Conservation (phyloP, 331 rosid species). For the Saraca asoca region DNA sequence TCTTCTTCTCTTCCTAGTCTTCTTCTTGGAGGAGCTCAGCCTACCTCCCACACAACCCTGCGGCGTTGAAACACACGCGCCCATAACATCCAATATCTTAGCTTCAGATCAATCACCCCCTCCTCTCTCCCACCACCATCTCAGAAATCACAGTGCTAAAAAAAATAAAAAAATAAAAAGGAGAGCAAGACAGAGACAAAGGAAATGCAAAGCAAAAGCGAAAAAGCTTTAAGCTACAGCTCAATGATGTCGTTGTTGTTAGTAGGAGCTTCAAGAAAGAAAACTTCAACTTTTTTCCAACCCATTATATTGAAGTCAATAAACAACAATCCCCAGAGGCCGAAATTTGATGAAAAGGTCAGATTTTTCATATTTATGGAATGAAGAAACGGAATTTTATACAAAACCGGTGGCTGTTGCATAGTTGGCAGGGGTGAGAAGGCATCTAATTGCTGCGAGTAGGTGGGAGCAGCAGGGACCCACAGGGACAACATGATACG, state of each 20-base stretch:
- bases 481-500: conserved; percentile 40
- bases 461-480: conserved; percentile 30
- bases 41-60: conserved; percentile 63
- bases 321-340: background rate
- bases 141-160: too few relatives aligned
- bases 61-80: conserved; percentile 82
- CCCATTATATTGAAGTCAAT: background rate
- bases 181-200: too few relatives aligned
- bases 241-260: too few relatives aligned
- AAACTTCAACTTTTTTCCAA: too few relatives aligned
- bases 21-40: conserved; percentile 51
- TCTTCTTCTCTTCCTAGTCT: conserved; percentile 47
- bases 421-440: conserved; percentile 21
- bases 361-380: background rate
- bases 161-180: too few relatives aligned
- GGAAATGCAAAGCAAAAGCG: too few relatives aligned
- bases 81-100: conserved; percentile 51
- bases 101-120: conserved; percentile 36
- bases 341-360: background rate
- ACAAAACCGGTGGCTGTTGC: conserved; percentile 15
- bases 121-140: conserved; percentile 21
- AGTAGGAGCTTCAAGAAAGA: too few relatives aligned
- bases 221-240: too few relatives aligned
- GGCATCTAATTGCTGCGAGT: conserved; percentile 31
- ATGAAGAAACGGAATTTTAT: background rate